phyloP scores from a whole-genome alignment of 2,329 filamentous ascomycete genomes.

The Fusarium equiseti region DNA sequence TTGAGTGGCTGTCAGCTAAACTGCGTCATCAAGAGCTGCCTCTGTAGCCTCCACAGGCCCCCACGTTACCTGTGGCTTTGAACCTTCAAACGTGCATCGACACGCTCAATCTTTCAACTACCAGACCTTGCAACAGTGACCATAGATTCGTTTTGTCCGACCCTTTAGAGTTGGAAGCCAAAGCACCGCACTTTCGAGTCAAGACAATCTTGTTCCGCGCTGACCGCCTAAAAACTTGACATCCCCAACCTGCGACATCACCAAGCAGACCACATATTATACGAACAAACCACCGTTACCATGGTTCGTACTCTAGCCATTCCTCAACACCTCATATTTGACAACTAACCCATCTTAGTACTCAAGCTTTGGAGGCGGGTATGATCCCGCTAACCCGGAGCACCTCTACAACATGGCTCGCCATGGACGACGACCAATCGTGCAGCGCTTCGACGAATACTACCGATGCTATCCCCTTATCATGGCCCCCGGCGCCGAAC shows the following conservation, averaged over 20 bases:
- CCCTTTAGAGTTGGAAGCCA: neutral
- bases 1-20: constrained; percentile 39
- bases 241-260: constrained; percentile 19
- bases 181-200: neutral
- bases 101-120: constrained; percentile 27
- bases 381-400: constrained; percentile 62
- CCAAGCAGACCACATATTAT: neutral
- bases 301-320: constrained; percentile 36
- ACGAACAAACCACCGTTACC: constrained; percentile 15
- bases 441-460: constrained; percentile 95
- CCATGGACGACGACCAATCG: constrained; percentile 61
- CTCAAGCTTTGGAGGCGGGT: constrained; percentile 58
- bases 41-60: constrained; percentile 41
- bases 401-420: constrained; percentile 63
- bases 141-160: neutral
- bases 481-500: constrained; percentile 92
- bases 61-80: constrained; percentile 36
- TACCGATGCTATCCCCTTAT: constrained; percentile 96
- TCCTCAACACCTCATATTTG: neutral
- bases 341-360: constrained; percentile 37
- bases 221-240: constrained; percentile 36
- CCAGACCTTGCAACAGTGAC: constrained; percentile 9
- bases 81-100: constrained; percentile 27
- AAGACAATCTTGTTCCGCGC: neutral
- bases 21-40: constrained; percentile 54